phyloP scores from a whole-genome alignment of 257 asterid genomes.

The Nicotiana obtusifolia region DNA sequence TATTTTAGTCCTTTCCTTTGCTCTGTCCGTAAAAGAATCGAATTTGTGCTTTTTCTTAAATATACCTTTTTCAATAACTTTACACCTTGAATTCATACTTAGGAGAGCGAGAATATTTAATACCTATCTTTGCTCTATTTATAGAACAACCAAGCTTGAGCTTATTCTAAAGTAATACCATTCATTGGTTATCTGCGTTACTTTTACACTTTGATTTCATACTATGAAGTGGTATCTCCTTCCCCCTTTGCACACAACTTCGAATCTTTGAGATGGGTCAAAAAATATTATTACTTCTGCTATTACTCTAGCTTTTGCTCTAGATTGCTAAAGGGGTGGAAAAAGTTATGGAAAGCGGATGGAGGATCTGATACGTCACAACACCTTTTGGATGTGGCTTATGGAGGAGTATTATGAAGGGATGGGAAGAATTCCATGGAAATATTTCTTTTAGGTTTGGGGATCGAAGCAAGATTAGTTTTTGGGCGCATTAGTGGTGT shows the following conservation, averaged over 20 bases:
- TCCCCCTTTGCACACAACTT: neutral
- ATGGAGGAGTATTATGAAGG: too few species aligned
- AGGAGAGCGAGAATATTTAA: neutral
- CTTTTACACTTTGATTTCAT: neutral
- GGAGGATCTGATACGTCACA: too few species aligned
- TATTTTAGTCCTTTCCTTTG: neutral
- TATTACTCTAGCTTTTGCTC: neutral
- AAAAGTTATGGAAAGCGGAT: too few species aligned
- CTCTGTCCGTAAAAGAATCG: neutral
- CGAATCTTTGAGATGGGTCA: neutral
- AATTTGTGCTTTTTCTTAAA: neutral
- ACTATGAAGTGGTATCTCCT: neutral
- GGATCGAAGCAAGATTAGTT: too few species aligned
- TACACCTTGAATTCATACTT: neutral
- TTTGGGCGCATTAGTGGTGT: too few species aligned
- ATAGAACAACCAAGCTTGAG: neutral
- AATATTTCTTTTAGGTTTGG: too few species aligned
- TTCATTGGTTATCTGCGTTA: neutral
- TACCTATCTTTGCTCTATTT: neutral
- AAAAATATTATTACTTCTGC: neutral
- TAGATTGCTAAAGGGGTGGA: neutral
- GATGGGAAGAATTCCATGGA: too few species aligned
- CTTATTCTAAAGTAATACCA: neutral
- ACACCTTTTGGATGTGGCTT: too few species aligned
- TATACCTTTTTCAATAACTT: neutral